These are phyloP conservation scores for Crithidia acanthocephali DNA, from an alignment of 208 protist species.

Conservation along the genomic window DNA sequence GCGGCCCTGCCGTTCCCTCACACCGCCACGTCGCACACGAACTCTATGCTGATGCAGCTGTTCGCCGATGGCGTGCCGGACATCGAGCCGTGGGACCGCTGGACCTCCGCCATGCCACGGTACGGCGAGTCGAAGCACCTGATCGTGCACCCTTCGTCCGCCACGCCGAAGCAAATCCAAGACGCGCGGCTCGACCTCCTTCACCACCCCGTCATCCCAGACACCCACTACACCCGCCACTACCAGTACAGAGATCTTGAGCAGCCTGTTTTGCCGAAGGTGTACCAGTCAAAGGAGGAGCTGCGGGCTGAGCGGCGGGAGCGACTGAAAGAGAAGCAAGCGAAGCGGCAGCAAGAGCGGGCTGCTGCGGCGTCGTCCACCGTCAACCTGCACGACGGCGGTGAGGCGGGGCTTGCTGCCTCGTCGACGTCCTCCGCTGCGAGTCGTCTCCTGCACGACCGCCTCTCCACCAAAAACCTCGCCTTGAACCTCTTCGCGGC, in stretches of 20 bases:
- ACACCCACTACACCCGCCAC: slow-evolving; percentile 58
- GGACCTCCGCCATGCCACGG: slow-evolving; percentile 64
- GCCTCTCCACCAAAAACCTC: slow-evolving; percentile 67
- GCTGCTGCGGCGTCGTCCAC: slow-evolving; percentile 24
- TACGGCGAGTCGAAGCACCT: slow-evolving; percentile 44
- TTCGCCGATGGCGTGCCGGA: slow-evolving; percentile 77
- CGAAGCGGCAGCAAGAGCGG: slow-evolving; percentile 41
- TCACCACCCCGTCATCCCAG: slow-evolving; percentile 61
- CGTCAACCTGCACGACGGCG: neutral
- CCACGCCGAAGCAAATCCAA: slow-evolving; percentile 18
- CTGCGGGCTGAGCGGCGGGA: slow-evolving; percentile 69
- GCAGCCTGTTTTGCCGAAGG: slow-evolving; percentile 32
- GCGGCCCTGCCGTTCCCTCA: neutral
- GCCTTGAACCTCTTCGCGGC: slow-evolving; percentile 59
- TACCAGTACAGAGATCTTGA: slow-evolving; percentile 43
- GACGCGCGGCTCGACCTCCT: slow-evolving; percentile 42
- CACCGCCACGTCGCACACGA: slow-evolving; percentile 18
- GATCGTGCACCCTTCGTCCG: slow-evolving; percentile 22
- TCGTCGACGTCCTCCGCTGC: slow-evolving; percentile 12
- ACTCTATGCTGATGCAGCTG: slow-evolving; percentile 54
- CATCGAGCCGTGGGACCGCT: slow-evolving; percentile 85
- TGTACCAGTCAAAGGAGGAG: slow-evolving; percentile 66
- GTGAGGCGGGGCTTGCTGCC: neutral
- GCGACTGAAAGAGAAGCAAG: slow-evolving; percentile 52
- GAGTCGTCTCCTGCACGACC: slow-evolving; percentile 43